phyloP scores from a whole-genome alignment of 805 yeast genomes.

The Clavispora santaluciae region DNA sequence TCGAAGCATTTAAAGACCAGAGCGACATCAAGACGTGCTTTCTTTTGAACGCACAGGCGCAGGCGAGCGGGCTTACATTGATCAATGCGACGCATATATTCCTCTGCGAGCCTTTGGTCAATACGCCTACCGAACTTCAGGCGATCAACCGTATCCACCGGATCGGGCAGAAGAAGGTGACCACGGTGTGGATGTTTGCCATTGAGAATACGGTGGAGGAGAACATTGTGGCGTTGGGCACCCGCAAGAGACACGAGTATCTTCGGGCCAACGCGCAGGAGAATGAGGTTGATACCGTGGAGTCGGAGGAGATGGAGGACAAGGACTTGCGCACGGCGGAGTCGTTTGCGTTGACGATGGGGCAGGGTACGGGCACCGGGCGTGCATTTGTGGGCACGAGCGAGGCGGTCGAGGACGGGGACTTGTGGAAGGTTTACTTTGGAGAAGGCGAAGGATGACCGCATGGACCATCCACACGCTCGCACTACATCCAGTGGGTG shows the following conservation, averaged over 20 bases:
- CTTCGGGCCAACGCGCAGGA: constrained; percentile 16
- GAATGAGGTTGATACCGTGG: constrained; percentile 2
- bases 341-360: constrained; percentile 14
- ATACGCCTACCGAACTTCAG: constrained; percentile 81
- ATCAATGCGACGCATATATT: constrained; percentile 91
- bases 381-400: constrained; percentile 3
- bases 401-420: constrained; percentile 12
- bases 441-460: background rate
- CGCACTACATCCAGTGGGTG: background rate
- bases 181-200: constrained; percentile 90
- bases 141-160: constrained; percentile 90
- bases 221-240: constrained; percentile 66
- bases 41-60: constrained; percentile 75
- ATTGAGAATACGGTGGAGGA: constrained; percentile 86
- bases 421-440: constrained; percentile 12
- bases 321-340: constrained; percentile 14
- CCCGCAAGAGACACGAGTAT: constrained; percentile 52
- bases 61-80: constrained; percentile 86
- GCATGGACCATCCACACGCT: background rate
- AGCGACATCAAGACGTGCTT: constrained; percentile 71
- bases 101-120: constrained; percentile 87
- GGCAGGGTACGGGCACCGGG: background rate
- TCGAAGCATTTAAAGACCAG: constrained; percentile 55
- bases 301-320: constrained; percentile 3
- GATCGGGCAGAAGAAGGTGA: constrained; percentile 78